phyloP scores from a whole-genome alignment of 2,329 filamentous ascomycete species.

The Penicillium glabrum region DNA sequence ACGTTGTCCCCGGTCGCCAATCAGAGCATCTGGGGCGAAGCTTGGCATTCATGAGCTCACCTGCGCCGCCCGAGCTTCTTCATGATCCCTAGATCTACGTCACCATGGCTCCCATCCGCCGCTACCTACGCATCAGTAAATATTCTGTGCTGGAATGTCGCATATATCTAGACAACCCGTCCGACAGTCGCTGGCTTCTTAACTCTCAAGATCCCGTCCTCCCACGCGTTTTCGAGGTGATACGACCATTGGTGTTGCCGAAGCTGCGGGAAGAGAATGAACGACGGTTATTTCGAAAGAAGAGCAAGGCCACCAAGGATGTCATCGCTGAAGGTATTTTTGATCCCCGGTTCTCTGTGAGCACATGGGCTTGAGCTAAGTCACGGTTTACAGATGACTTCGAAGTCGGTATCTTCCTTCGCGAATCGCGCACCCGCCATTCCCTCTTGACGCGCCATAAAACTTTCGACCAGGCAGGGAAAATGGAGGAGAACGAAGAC shows the following conservation, averaged over 20 bases:
- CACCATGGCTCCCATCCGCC: constrained; percentile 81
- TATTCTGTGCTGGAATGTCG: constrained; percentile 95
- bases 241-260: constrained; percentile 82
- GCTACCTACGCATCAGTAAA: constrained; percentile 88
- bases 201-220: constrained; percentile 74
- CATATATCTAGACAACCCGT: constrained; percentile 91
- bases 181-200: constrained; percentile 79
- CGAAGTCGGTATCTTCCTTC: constrained; percentile 91
- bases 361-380: background rate
- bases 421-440: constrained; percentile 80
- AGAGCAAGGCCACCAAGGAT: constrained; percentile 83
- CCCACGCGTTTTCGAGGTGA: constrained; percentile 77
- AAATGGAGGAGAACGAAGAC: background rate
- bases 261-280: constrained; percentile 86
- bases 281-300: constrained; percentile 62
- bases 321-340: constrained; percentile 77
- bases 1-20: constrained; percentile 13
- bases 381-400: constrained; percentile 72
- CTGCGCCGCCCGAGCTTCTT: background rate
- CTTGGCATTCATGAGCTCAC: constrained; percentile 19
- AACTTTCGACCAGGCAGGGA: constrained; percentile 60
- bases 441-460: constrained; percentile 85
- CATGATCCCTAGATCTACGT: background rate
- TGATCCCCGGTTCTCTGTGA: constrained; percentile 63
- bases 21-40: constrained; percentile 13